Conservation (phyloP, 225 moss, liverwort and hornwort species). For the Thuidium tamariscinum region DNA sequence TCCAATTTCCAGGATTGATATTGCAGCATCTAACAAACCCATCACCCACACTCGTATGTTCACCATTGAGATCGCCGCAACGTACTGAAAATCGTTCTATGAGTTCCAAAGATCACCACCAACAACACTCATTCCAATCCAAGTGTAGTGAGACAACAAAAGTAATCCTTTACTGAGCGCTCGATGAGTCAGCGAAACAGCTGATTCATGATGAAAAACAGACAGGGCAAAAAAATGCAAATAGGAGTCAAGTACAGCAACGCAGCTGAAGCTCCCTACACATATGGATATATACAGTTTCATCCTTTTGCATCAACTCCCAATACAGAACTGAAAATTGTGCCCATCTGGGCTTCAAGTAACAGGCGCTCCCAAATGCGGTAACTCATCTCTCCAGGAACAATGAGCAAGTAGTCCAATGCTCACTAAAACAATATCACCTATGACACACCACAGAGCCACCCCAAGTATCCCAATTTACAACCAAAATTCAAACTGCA, state of each 20-base stretch:
- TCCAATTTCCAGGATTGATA: not conserved
- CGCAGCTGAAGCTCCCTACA: not conserved
- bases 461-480: not conserved
- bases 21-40: not conserved
- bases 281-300: not conserved
- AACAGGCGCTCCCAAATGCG: not conserved
- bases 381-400: not conserved
- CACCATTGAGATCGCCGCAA: not conserved
- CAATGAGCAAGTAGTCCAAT: not conserved
- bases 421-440: too few relatives aligned
- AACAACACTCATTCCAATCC: not conserved
- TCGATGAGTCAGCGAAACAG: not conserved
- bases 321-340: not conserved
- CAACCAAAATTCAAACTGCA: not conserved
- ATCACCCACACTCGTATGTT: not conserved
- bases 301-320: not conserved
- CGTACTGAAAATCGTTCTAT: not conserved
- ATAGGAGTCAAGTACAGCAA: not conserved
- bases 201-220: not conserved
- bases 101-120: not conserved
- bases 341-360: not conserved
- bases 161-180: not conserved
- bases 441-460: not conserved
- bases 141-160: too few relatives aligned
- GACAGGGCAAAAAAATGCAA: not conserved